These are phyloP conservation scores for Carnegiea gigantea DNA, from an alignment of 179 eudicot genomes.

Conservation along the genomic window DNA sequence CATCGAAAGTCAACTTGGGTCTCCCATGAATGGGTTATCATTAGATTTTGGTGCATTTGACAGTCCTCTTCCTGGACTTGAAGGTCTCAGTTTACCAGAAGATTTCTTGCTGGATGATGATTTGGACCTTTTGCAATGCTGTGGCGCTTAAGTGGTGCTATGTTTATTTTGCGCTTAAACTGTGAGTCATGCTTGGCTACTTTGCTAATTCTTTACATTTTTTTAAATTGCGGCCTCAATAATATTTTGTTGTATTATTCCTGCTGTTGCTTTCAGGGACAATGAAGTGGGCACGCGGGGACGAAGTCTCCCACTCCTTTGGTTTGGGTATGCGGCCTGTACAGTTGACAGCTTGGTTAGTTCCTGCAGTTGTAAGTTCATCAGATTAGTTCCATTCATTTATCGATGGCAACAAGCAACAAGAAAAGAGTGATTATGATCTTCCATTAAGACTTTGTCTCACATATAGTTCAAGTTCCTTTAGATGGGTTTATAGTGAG, in stretches of 20 bases:
- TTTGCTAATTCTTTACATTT: background rate
- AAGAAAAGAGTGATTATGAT: slow-evolving; percentile 12
- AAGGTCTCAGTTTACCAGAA: slow-evolving; percentile 38
- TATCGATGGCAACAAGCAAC: slow-evolving; percentile 17
- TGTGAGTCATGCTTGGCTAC: slow-evolving; percentile 35
- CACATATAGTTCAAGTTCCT: slow-evolving; percentile 10
- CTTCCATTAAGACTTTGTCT: slow-evolving; percentile 17
- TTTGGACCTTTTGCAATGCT: slow-evolving; percentile 47
- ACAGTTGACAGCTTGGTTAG: slow-evolving; percentile 26
- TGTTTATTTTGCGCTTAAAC: slow-evolving; percentile 11
- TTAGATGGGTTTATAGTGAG: slow-evolving; percentile 20
- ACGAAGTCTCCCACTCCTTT: background rate
- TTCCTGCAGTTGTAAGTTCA: slow-evolving; percentile 24
- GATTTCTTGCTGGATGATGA: slow-evolving; percentile 52
- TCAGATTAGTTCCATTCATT: slow-evolving; percentile 26
- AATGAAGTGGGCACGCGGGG: slow-evolving; percentile 12
- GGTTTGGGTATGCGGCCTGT: slow-evolving; percentile 27
- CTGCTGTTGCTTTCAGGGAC: slow-evolving; percentile 9
- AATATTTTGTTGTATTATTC: slow-evolving; percentile 5
- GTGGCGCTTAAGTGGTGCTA: slow-evolving; percentile 47
- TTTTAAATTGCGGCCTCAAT: background rate
- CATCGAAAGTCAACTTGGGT: slow-evolving; percentile 44
- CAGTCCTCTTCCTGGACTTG: slow-evolving; percentile 52
- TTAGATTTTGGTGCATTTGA: slow-evolving; percentile 47
- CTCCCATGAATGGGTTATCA: slow-evolving; percentile 52